These are phyloP conservation scores for Aspergillus bertholletiae DNA, from an alignment of 495 filamentous ascomycete species.

Conservation along the genomic window DNA sequence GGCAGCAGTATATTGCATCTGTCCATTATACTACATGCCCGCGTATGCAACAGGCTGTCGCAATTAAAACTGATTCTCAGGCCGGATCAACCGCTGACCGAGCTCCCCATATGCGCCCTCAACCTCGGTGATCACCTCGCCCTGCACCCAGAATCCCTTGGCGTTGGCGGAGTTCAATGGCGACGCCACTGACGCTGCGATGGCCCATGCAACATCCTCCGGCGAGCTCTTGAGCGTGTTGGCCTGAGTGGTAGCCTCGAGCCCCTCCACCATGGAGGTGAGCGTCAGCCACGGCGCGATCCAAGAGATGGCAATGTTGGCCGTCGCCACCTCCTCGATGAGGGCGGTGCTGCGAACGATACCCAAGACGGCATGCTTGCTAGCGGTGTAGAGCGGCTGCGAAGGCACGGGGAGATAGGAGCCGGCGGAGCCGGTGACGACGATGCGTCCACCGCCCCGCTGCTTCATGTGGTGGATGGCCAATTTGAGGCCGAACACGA, in stretches of 20 bases:
- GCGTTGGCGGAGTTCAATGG: constrained; percentile 8
- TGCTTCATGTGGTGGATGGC: constrained; percentile 19
- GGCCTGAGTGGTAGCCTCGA: neutral
- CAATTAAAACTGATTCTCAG: constrained; percentile 15
- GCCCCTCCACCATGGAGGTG: constrained; percentile 19
- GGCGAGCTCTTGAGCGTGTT: constrained; percentile 14
- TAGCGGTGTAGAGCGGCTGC: constrained; percentile 19
- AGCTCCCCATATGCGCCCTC: constrained; percentile 19
- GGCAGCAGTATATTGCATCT: too few relatives aligned
- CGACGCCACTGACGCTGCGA: neutral
- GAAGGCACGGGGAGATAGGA: constrained; percentile 21
- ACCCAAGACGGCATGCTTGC: constrained; percentile 19
- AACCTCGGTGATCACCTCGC: constrained; percentile 16
- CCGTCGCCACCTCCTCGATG: constrained; percentile 11
- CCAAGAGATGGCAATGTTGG: constrained; percentile 19
- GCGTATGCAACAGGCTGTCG: neutral
- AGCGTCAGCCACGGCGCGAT: constrained; percentile 20
- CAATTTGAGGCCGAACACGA: constrained; percentile 19
- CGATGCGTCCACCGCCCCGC: constrained; percentile 13
- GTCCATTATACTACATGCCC: too few relatives aligned
- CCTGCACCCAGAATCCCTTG: constrained; percentile 25
- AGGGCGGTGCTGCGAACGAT: constrained; percentile 17
- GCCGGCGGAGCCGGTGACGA: constrained; percentile 16
- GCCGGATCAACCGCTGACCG: constrained; percentile 12
- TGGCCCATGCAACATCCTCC: constrained; percentile 13